Conservation (phyloP, 164 flowering plant species). For the Cinnamomum micranthum region DNA sequence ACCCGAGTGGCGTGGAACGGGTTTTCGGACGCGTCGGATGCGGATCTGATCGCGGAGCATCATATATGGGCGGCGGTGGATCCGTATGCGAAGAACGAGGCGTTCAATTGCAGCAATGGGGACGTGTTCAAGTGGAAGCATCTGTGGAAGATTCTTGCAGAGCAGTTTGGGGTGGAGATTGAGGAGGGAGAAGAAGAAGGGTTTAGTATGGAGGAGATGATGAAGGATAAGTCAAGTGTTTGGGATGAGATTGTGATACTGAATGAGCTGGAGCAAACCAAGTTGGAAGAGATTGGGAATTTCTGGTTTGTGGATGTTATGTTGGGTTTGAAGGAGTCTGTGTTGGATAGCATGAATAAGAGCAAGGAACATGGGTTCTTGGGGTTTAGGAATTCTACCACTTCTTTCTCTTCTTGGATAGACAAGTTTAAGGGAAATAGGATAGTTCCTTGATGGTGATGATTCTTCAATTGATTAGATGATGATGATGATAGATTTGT, state of each 20-base stretch:
- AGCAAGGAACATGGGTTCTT: slow-evolving; percentile 83
- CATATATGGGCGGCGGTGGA: slow-evolving; percentile 89
- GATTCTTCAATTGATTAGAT: too few relatives aligned
- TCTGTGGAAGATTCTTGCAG: slow-evolving; percentile 68
- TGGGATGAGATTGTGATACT: slow-evolving; percentile 81
- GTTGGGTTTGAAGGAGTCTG: slow-evolving; percentile 9
- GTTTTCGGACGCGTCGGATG: slow-evolving; percentile 54
- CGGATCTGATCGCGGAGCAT: slow-evolving; percentile 84
- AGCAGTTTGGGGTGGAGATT: slow-evolving; percentile 61
- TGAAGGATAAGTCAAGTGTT: slow-evolving; percentile 63
- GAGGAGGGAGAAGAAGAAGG: slow-evolving; percentile 19
- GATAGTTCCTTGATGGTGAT: slow-evolving; percentile 41
- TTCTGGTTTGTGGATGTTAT: slow-evolving; percentile 66
- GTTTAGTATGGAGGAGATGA: slow-evolving; percentile 42
- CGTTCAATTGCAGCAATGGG: slow-evolving; percentile 74
- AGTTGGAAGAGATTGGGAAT: slow-evolving; percentile 50
- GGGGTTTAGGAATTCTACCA: slow-evolving; percentile 70
- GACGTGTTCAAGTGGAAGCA: slow-evolving; percentile 90
- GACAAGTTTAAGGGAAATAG: slow-evolving; percentile 55
- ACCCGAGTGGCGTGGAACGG: slow-evolving; percentile 50
- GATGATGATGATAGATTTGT: too few relatives aligned
- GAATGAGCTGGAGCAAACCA: slow-evolving; percentile 44
- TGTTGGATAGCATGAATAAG: slow-evolving; percentile 67
- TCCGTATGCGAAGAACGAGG: slow-evolving; percentile 69
- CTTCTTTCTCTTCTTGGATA: slow-evolving; percentile 59